A percentile compares a stretch with the other conserved stretches of the same genome.
phyloP scores from a whole-genome alignment of 169 alveolate genomes.

The Plasmodium vinckei region DNA sequence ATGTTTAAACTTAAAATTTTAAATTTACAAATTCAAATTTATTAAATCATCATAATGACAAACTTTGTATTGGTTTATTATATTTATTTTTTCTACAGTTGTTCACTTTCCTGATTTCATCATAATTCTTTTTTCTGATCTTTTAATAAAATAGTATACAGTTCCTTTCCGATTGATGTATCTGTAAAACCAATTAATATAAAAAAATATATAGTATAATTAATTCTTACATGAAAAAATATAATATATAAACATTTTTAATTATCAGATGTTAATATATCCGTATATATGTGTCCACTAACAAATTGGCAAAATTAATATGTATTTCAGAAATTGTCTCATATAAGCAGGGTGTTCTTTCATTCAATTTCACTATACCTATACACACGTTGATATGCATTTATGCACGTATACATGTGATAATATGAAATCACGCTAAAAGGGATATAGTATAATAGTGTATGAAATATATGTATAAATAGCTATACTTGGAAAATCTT shows the following conservation, averaged over 20 bases:
- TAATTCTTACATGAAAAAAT: too few species aligned
- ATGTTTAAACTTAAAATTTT: too few species aligned
- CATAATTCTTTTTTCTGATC: conserved; percentile 18
- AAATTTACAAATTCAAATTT: background rate
- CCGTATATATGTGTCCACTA: too few species aligned
- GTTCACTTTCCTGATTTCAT: conserved; percentile 34
- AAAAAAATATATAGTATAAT: too few species aligned
- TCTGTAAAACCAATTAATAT: conserved; percentile 12
- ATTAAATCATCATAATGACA: conserved; percentile 60
- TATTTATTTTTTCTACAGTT: conserved; percentile 20
- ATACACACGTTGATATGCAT: background rate
- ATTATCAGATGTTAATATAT: too few species aligned
- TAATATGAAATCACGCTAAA: background rate
- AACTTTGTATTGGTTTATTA: conserved; percentile 24
- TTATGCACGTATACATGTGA: background rate
- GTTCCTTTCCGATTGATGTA: conserved; percentile 41
- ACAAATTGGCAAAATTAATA: too few species aligned
- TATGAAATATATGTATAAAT: background rate
- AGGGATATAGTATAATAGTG: background rate
- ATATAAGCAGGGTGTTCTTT: too few species aligned
- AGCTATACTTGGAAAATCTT: conserved; percentile 49
- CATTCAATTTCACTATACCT: background rate
- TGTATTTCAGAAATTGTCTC: too few species aligned
- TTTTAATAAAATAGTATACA: conserved; percentile 52
- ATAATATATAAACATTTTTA: too few species aligned